Evolutionary conservation across 768 basidiomycete genomes (phyloP).

Genomic region (Hericium erinaceus): DNA sequence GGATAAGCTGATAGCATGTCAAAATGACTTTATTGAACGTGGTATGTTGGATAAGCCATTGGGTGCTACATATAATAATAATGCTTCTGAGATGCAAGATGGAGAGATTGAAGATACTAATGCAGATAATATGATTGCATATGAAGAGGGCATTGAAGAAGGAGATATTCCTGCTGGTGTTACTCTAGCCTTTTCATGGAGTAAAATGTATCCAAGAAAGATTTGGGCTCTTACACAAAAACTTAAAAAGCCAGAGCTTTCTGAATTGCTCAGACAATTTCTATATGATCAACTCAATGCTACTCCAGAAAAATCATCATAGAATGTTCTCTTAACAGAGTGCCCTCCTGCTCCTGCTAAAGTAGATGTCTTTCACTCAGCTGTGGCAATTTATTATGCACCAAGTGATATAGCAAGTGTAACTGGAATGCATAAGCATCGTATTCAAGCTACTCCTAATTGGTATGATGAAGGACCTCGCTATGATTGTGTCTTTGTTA

Average conservation of each 20-base stretch:
- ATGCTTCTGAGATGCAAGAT: not conserved
- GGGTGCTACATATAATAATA: not conserved
- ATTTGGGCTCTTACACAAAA: not conserved
- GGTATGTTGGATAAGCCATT: slow-evolving; percentile 1
- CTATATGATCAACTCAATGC: not conserved
- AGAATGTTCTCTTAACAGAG: not conserved
- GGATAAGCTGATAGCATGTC: slow-evolving; percentile 1
- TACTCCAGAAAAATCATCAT: not conserved
- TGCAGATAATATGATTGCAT: not conserved
- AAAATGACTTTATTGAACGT: not conserved
- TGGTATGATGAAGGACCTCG: not conserved
- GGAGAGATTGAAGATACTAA: not conserved
- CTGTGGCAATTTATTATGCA: not conserved
- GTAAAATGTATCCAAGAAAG: not conserved
- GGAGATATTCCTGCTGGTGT: not conserved
- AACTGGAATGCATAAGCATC: not conserved
- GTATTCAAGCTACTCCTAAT: not conserved
- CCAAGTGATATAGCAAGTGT: not conserved
- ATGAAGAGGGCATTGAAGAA: not conserved
- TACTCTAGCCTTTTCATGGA: not conserved
- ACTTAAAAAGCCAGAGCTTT: not conserved
- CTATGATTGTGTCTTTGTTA: not conserved
- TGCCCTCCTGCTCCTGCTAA: not conserved
- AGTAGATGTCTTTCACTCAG: not conserved
- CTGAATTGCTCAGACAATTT: not conserved